These are phyloP conservation scores for Teratosphaeria gauchensis DNA, from an alignment of 2,329 filamentous ascomycete genomes.

Conservation along the genomic window DNA sequence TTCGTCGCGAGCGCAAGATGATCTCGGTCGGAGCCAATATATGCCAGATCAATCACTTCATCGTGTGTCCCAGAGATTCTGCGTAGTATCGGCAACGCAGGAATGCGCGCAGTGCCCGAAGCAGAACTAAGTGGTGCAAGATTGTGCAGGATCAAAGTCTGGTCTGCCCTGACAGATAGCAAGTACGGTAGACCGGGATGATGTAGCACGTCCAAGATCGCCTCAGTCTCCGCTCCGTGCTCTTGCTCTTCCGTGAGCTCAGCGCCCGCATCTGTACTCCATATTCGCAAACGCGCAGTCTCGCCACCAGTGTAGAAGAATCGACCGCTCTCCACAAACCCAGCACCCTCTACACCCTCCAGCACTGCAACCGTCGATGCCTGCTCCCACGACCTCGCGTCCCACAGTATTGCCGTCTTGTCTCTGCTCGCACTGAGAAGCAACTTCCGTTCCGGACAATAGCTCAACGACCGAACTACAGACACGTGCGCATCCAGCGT, in stretches of 20 bases:
- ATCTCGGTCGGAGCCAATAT: conserved; percentile 69
- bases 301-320: conserved; percentile 78
- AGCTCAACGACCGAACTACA: conserved; percentile 81
- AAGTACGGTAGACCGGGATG: conserved; percentile 58
- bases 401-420: conserved; percentile 90
- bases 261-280: conserved; percentile 65
- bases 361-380: conserved; percentile 72
- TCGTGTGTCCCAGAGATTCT: conserved; percentile 94
- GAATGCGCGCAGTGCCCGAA: conserved; percentile 6
- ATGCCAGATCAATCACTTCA: conserved; percentile 90
- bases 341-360: conserved; percentile 75
- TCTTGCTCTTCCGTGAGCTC: conserved; percentile 72
- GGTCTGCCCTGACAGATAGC: conserved; percentile 77
- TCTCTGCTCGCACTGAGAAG: conserved; percentile 82
- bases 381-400: conserved; percentile 73
- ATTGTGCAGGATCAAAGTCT: conserved; percentile 69
- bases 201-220: conserved; percentile 64
- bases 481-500: conserved; percentile 88
- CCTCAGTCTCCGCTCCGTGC: conserved; percentile 48
- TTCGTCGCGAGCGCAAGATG: conserved; percentile 88
- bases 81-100: conserved; percentile 51
- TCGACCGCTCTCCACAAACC: conserved; percentile 62
- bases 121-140: background rate
- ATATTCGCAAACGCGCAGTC: conserved; percentile 72
- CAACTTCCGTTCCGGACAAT: conserved; percentile 61